Percentiles rank a stretch among this genome's conserved stretches.
Evolutionary conservation across 163 green algal species (phyloP).

Genomic region (Scenedesmus sp.): DNA sequence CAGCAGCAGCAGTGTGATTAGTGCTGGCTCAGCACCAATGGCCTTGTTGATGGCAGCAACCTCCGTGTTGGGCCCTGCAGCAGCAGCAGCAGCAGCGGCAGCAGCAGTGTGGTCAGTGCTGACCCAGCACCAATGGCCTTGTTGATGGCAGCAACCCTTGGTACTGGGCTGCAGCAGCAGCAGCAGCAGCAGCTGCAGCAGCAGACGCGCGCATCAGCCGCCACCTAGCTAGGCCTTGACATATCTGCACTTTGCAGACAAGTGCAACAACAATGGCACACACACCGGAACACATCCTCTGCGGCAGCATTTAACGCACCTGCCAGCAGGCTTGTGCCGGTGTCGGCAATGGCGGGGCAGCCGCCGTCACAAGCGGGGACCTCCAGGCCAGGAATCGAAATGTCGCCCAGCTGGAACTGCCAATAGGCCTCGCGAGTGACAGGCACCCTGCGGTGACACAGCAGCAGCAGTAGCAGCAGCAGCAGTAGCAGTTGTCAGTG

Average conservation of each 20-base stretch:
- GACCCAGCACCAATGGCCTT: conserved; percentile 82
- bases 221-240: too few relatives aligned
- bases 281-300: not conserved
- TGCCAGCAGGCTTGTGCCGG: conserved; percentile 79
- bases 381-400: conserved; percentile 30
- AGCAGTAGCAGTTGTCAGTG: not conserved
- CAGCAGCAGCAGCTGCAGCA: not conserved
- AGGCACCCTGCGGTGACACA: conserved; percentile 69
- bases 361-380: conserved; percentile 52
- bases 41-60: conserved; percentile 90
- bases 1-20: too few relatives aligned
- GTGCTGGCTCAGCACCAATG: conserved; percentile 82
- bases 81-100: conserved; percentile 6
- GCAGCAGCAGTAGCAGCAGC: not conserved
- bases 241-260: too few relatives aligned
- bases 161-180: conserved; percentile 66
- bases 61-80: conserved; percentile 80
- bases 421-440: conserved; percentile 95
- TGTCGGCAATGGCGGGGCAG: conserved; percentile 97
- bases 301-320: not conserved
- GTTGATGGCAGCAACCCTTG: conserved; percentile 90
- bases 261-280: too few relatives aligned
- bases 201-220: not conserved
- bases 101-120: conserved; percentile 58
- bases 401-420: conserved; percentile 91